A percentile compares a stretch with the other conserved stretches of the same genome.
Evolutionary conservation across 2,329 filamentous ascomycete genomes (phyloP).

Genomic region (Cladophialophora psammophila): DNA sequence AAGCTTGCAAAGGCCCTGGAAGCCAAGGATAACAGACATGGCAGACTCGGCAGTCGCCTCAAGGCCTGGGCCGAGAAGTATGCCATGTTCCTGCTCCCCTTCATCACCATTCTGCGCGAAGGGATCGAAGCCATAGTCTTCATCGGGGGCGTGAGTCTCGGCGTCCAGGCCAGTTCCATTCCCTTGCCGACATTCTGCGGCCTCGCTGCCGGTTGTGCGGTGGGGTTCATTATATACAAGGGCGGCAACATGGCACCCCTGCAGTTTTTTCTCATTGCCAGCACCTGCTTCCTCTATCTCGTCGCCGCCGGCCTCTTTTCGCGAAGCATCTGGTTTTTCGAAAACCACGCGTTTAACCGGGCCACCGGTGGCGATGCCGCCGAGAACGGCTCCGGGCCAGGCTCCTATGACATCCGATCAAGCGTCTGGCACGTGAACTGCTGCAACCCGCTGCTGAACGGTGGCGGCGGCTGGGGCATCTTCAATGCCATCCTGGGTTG

Average conservation of each 20-base stretch:
- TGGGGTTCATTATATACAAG: constrained; percentile 82
- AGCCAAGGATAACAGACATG: constrained; percentile 55
- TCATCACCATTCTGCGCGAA: constrained; percentile 85
- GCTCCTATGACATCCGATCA: constrained; percentile 78
- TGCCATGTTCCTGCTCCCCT: constrained; percentile 84
- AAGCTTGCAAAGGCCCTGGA: constrained; percentile 78
- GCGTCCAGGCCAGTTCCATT: constrained; percentile 75
- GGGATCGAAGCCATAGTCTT: constrained; percentile 88
- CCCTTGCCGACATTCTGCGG: constrained; percentile 79
- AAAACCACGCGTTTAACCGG: constrained; percentile 72
- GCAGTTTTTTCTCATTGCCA: constrained; percentile 80
- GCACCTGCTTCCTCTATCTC: constrained; percentile 83
- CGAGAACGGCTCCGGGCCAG: constrained; percentile 71
- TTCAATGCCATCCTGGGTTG: constrained; percentile 87
- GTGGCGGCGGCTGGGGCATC: constrained; percentile 82
- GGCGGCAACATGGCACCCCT: constrained; percentile 70
- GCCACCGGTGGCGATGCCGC: constrained; percentile 62
- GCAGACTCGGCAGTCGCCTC: constrained; percentile 55
- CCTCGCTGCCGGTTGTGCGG: constrained; percentile 68
- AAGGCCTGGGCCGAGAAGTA: constrained; percentile 77
- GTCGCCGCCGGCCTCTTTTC: constrained; percentile 85
- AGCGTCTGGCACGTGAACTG: constrained; percentile 88
- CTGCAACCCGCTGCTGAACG: constrained; percentile 75
- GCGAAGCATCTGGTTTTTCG: constrained; percentile 75
- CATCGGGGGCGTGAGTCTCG: constrained; percentile 81